Evolutionary conservation across 768 basidiomycete genomes (phyloP).

Genomic region (Lactarius quietus): DNA sequence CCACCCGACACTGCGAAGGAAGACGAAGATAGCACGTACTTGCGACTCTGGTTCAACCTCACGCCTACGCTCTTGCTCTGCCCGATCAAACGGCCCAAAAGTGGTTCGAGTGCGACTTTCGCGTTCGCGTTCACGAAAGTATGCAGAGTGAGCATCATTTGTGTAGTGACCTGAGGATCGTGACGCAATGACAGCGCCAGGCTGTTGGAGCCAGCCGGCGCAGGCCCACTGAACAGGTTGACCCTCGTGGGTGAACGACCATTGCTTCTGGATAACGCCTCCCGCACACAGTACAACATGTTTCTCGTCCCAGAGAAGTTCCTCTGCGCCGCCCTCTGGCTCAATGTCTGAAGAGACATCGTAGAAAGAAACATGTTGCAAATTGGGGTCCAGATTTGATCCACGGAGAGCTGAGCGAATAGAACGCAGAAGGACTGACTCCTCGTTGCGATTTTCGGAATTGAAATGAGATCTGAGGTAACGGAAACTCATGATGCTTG

Average conservation of each 20-base stretch:
- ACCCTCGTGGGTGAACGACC: slow-evolving; percentile 68
- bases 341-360: slow-evolving; percentile 4
- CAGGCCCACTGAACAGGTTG: slow-evolving; percentile 79
- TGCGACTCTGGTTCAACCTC: slow-evolving; percentile 39
- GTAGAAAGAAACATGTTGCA: slow-evolving; percentile 11
- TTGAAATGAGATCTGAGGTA: slow-evolving; percentile 14
- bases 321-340: slow-evolving; percentile 44
- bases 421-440: slow-evolving; percentile 48
- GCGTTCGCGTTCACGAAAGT: slow-evolving; percentile 28
- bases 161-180: slow-evolving; percentile 32
- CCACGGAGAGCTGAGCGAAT: slow-evolving; percentile 61
- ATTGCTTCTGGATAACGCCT: slow-evolving; percentile 65
- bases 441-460: slow-evolving; percentile 19
- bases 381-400: slow-evolving; percentile 22
- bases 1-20: slow-evolving; percentile 69
- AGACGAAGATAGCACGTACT: slow-evolving; percentile 67
- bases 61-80: slow-evolving; percentile 35
- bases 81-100: slow-evolving; percentile 41
- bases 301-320: slow-evolving; percentile 66
- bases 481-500: slow-evolving; percentile 7
- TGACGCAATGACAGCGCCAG: slow-evolving; percentile 33
- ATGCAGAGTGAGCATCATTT: slow-evolving; percentile 29
- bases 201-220: slow-evolving; percentile 66
- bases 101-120: slow-evolving; percentile 32
- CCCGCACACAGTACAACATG: slow-evolving; percentile 63